phyloP scores from a whole-genome alignment of 2,329 filamentous ascomycete species.

The Botryotinia narcissicola region DNA sequence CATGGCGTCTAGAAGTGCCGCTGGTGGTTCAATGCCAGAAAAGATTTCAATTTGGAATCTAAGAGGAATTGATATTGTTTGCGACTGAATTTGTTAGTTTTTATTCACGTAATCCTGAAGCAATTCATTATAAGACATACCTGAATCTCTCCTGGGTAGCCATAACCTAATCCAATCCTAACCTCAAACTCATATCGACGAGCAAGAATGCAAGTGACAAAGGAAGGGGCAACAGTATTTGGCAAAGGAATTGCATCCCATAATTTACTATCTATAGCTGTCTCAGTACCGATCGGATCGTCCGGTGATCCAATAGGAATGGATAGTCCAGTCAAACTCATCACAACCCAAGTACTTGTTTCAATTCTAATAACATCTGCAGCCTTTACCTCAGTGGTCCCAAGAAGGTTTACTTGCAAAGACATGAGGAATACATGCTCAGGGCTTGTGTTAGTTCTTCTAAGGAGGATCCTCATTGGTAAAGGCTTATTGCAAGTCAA shows the following conservation, averaged over 20 bases:
- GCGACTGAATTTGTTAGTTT: constrained; percentile 49
- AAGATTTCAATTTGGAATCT: constrained; percentile 77
- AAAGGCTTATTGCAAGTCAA: constrained; percentile 86
- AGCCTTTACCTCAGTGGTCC: constrained; percentile 74
- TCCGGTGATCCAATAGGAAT: constrained; percentile 64
- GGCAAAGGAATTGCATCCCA: constrained; percentile 75
- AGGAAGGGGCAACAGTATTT: constrained; percentile 82
- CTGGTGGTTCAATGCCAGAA: constrained; percentile 82
- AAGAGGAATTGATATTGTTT: constrained; percentile 75
- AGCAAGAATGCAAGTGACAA: constrained; percentile 83
- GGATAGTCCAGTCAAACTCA: constrained; percentile 67
- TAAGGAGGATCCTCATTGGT: constrained; percentile 75
- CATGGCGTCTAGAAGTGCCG: constrained; percentile 69
- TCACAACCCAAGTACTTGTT: constrained; percentile 70
- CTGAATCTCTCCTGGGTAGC: constrained; percentile 49
- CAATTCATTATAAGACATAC: constrained; percentile 23
- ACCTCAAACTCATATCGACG: constrained; percentile 83
- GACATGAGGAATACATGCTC: constrained; percentile 74
- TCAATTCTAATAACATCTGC: constrained; percentile 72
- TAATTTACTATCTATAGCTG: constrained; percentile 64
- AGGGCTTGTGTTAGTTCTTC: constrained; percentile 66
- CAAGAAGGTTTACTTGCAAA: constrained; percentile 78
- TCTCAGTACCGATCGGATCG: constrained; percentile 61
- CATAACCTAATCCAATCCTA: constrained; percentile 74
- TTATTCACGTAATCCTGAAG: neutral